Base-by-base conservation (phyloP, 257 asterid species). In the Jacaranda copaia region DNA sequence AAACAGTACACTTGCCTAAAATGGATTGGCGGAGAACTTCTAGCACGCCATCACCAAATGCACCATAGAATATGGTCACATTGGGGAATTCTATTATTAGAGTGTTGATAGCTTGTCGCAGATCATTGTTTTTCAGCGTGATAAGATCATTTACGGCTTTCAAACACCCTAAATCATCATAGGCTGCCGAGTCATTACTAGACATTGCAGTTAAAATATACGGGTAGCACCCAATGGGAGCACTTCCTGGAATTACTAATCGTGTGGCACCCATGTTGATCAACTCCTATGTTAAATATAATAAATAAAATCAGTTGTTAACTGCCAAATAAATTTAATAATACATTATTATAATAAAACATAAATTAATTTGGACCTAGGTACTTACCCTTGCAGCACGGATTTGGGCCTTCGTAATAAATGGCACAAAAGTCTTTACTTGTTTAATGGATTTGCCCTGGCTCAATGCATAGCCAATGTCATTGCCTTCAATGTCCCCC, bases 401-500 rank as follows among this genome's bases (percentile, higher is more conserved):
- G 10, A 81, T 61, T 43, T 61, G 66, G 52, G 85, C 80, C 1
- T 67, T 11, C 5, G 72, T 42, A 8, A 82, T 19, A n/a, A 0
- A n/a, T 0, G 86, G 84, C 13, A 84, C 49, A 13, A 71, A 82
- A 20, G 48, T 46, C 51, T 5, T 20, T 0, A 63, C 81, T 81
- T 85, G 73, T 15, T 65, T 35, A 13, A 62, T 49, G 65, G 91
- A 80, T 25, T 42, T 80, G 3, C 84, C 81, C 7, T 74, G 77
- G 4, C 57, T 4, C 3, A 83, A 56, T 10, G 83, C 64, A 13
- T 66, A 43, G 5, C 48, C 63, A n/a, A 77, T 14, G 62, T 87
- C 89, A 25, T 85, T 79, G 16, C 78, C 77, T 43, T 87, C 86
- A 0, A 67, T n/a, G 25, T 35, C 59, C 0, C 82, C 85, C 10